phyloP scores from a whole-genome alignment of 1,139 yeast species.

The Nakaseomyces delphensis region DNA sequence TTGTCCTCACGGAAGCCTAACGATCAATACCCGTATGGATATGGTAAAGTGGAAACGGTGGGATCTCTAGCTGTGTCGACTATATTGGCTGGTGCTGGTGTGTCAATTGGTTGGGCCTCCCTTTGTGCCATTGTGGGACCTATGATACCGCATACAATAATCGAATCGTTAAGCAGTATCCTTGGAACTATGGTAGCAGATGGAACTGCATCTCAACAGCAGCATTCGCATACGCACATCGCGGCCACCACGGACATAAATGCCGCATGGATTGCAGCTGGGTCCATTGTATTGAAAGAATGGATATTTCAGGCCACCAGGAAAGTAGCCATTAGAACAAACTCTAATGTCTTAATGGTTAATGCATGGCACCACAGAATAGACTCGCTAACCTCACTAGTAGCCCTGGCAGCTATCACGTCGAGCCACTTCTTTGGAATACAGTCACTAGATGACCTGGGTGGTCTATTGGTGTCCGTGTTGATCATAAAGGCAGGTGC shows the following conservation, averaged over 20 bases:
- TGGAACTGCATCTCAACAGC: slow-evolving; percentile 27
- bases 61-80: slow-evolving; percentile 86
- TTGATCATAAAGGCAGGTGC: slow-evolving; percentile 80
- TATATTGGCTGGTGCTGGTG: slow-evolving; percentile 75
- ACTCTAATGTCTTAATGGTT: slow-evolving; percentile 85
- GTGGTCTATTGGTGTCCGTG: slow-evolving; percentile 77
- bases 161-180: slow-evolving; percentile 36
- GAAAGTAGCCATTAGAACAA: slow-evolving; percentile 63
- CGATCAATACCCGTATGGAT: slow-evolving; percentile 69
- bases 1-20: slow-evolving; percentile 63
- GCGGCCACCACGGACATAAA: slow-evolving; percentile 52
- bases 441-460: slow-evolving; percentile 83
- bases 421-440: slow-evolving; percentile 72
- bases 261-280: slow-evolving; percentile 95
- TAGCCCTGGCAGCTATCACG: slow-evolving; percentile 80
- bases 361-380: slow-evolving; percentile 99
- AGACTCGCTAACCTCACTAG: slow-evolving; percentile 87
- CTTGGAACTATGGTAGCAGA: slow-evolving; percentile 9
- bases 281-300: slow-evolving; percentile 77
- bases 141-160: slow-evolving; percentile 47
- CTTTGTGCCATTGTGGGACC: slow-evolving; percentile 62
- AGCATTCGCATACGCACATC: slow-evolving; percentile 39
- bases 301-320: slow-evolving; percentile 76
- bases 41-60: slow-evolving; percentile 84
- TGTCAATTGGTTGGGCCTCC: slow-evolving; percentile 87